Conservation (phyloP, 2,329 filamentous ascomycete genomes). For the Penicillium psychrosexuale region DNA sequence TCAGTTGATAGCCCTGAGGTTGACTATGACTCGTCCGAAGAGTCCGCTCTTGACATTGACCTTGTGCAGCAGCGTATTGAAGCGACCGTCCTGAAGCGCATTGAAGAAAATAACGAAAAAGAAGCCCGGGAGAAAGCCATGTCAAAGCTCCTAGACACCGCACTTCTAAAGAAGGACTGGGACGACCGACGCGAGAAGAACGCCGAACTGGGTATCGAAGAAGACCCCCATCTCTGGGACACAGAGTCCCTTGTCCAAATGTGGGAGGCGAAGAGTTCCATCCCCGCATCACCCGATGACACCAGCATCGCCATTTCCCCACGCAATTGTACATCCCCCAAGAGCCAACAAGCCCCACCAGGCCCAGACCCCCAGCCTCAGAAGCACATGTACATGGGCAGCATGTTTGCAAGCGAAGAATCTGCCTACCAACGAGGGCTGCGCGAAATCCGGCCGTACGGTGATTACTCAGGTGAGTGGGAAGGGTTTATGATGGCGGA, state of each 20-base stretch:
- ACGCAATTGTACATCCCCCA: neutral
- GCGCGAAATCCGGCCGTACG: neutral
- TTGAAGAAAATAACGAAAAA: slow-evolving; percentile 1
- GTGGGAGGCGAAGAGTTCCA: neutral
- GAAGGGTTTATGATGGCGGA: slow-evolving; percentile 2
- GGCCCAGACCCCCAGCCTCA: neutral
- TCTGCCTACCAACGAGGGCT: neutral
- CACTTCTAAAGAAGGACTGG: slow-evolving; percentile 1
- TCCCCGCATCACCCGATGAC: neutral
- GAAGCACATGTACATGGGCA: slow-evolving; percentile 1
- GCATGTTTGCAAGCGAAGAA: neutral
- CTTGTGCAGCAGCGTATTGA: slow-evolving; percentile 4
- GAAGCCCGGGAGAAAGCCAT: neutral
- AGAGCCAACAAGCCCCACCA: neutral
- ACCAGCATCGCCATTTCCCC: neutral
- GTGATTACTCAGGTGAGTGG: neutral
- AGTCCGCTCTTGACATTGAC: neutral
- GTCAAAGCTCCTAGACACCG: neutral
- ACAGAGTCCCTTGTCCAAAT: neutral
- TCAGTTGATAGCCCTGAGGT: neutral
- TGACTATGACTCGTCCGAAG: neutral
- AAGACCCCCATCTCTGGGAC: slow-evolving; percentile 4
- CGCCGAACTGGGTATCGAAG: slow-evolving; percentile 1
- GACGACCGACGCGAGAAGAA: neutral
- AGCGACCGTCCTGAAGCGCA: slow-evolving; percentile 3